A percentile compares a stretch with the other conserved stretches of the same genome.
Evolutionary conservation across 225 moss, liverwort and hornwort species (phyloP).

Genomic region (Ulota crispa): DNA sequence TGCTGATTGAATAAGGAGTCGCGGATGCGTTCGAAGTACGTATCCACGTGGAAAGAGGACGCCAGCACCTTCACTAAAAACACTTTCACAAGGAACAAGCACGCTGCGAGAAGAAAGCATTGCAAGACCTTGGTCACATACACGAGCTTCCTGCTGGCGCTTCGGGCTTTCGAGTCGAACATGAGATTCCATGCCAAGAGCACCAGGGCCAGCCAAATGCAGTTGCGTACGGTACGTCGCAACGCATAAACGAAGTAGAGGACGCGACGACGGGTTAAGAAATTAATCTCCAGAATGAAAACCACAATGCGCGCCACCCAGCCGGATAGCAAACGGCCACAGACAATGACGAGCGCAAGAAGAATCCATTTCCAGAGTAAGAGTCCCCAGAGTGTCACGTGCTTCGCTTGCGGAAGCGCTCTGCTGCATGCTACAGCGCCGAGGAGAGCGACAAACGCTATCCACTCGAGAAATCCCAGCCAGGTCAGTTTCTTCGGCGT

Average conservation of each 20-base stretch:
- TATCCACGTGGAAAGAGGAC: constrained; percentile 83
- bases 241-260: constrained; percentile 90
- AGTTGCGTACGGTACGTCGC: constrained; percentile 74
- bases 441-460: constrained; percentile 47
- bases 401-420: constrained; percentile 19
- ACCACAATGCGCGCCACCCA: constrained; percentile 65
- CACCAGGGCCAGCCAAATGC: constrained; percentile 83
- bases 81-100: constrained; percentile 68
- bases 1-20: constrained; percentile 92
- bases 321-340: constrained; percentile 80
- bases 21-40: constrained; percentile 93
- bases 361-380: constrained; percentile 85
- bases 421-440: constrained; percentile 54
- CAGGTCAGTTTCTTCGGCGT: constrained; percentile 36
- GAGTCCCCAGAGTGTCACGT: constrained; percentile 45
- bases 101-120: constrained; percentile 69
- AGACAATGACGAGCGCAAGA: constrained; percentile 65
- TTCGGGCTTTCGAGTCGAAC: constrained; percentile 66
- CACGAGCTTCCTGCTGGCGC: constrained; percentile 43
- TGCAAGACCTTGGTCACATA: constrained; percentile 76
- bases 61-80: constrained; percentile 83
- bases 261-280: constrained; percentile 80
- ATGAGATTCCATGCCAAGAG: constrained; percentile 89
- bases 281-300: constrained; percentile 73
- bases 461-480: constrained; percentile 47